Evolutionary conservation across 768 basidiomycete genomes (phyloP).

Genomic region (Obba rivulosa): DNA sequence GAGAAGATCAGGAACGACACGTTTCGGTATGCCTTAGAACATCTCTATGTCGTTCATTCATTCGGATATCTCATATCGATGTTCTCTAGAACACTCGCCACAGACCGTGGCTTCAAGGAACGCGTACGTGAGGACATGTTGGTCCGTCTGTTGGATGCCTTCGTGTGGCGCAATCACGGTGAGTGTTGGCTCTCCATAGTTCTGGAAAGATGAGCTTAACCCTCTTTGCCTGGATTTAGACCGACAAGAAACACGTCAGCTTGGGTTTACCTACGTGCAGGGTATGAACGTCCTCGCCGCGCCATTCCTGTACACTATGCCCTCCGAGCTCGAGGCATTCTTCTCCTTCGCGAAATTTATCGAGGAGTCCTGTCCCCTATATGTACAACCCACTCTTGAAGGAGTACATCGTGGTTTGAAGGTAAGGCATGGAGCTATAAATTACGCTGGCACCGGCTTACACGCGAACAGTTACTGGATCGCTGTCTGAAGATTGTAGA

Average conservation of each 20-base stretch:
- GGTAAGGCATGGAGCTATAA: slow-evolving; percentile 39
- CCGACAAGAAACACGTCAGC: slow-evolving; percentile 68
- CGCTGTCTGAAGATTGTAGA: slow-evolving; percentile 90
- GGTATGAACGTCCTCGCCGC: slow-evolving; percentile 99
- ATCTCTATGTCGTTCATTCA: not conserved
- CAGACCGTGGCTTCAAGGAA: slow-evolving; percentile 96
- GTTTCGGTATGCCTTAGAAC: slow-evolving; percentile 58
- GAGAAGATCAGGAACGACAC: slow-evolving; percentile 97
- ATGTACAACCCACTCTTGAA: slow-evolving; percentile 92
- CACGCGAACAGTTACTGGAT: slow-evolving; percentile 71
- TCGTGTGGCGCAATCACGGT: slow-evolving; percentile 96
- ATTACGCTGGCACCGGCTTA: not conserved
- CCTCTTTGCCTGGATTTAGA: slow-evolving; percentile 36
- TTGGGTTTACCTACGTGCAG: slow-evolving; percentile 95
- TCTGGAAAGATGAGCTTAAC: not conserved
- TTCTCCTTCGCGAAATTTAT: slow-evolving; percentile 96
- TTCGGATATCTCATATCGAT: not conserved
- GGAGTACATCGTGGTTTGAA: slow-evolving; percentile 94
- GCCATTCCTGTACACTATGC: slow-evolving; percentile 96
- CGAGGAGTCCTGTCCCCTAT: slow-evolving; percentile 91
- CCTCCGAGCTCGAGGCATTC: slow-evolving; percentile 97
- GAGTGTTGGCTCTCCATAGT: slow-evolving; percentile 8
- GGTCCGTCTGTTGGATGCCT: slow-evolving; percentile 92
- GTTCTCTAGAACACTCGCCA: slow-evolving; percentile 73
- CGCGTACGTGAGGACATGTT: slow-evolving; percentile 96